These are phyloP conservation scores for Colletotrichum siamense DNA, from an alignment of 2,329 filamentous ascomycete species.

Conservation along the genomic window DNA sequence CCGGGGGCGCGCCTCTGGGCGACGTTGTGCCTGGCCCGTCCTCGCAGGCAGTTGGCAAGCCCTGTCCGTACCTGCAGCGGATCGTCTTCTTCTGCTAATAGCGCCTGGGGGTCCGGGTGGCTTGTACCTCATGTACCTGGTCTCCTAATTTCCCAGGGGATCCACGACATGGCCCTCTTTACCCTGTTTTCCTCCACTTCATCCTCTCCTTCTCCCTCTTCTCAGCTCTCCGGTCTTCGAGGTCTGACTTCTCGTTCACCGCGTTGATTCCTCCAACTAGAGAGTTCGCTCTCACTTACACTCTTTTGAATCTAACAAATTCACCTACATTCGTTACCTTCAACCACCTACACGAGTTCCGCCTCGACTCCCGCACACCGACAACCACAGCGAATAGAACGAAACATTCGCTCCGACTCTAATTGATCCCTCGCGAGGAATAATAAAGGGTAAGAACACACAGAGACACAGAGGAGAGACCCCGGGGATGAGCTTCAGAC, in stretches of 20 bases:
- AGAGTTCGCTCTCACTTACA: constrained; percentile 23
- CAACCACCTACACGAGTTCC: not conserved
- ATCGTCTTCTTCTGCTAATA: constrained; percentile 14
- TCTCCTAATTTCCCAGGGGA: constrained; percentile 20
- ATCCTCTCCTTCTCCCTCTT: constrained; percentile 21
- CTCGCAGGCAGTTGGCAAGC: not conserved
- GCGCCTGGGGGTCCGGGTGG: constrained; percentile 8
- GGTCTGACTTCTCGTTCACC: constrained; percentile 17
- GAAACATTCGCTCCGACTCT: not conserved
- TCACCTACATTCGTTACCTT: constrained; percentile 18
- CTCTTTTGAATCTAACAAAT: constrained; percentile 21
- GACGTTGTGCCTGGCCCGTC: not conserved
- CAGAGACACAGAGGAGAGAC: not conserved
- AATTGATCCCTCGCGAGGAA: constrained; percentile 2
- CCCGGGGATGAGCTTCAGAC: not conserved
- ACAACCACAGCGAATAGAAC: not conserved
- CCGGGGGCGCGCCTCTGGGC: not conserved
- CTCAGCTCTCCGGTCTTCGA: constrained; percentile 10
- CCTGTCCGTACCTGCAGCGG: constrained; percentile 18
- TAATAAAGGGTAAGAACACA: constrained; percentile 2
- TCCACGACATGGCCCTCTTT: constrained; percentile 20
- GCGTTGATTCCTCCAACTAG: constrained; percentile 23
- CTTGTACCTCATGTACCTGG: constrained; percentile 7
- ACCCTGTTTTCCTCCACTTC: constrained; percentile 21
- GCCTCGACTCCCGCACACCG: constrained; percentile 1